Conservation (phyloP, 768 basidiomycete species). For the Stropharia rugosoannulata region DNA sequence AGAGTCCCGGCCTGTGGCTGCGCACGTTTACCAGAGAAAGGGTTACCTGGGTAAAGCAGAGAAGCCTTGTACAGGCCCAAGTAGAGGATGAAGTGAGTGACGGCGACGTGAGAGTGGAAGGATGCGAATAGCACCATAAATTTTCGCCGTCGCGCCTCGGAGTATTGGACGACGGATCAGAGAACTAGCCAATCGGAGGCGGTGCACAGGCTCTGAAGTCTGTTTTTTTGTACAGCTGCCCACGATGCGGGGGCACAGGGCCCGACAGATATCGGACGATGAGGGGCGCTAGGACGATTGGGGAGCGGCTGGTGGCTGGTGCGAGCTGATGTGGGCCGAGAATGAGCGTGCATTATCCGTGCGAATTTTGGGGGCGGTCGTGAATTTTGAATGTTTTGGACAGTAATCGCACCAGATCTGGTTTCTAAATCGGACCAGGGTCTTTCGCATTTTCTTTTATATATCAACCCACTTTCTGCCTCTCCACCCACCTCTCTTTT, state of each 20-base stretch:
- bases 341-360: slow-evolving; percentile 17
- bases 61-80: neutral
- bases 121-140: neutral
- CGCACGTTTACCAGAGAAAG: neutral
- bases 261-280: neutral
- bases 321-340: slow-evolving; percentile 18
- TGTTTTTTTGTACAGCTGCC: neutral
- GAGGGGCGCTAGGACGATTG: neutral
- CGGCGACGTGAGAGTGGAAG: neutral
- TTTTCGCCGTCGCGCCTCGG: neutral
- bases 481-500: slow-evolving; percentile 9
- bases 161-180: neutral
- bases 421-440: slow-evolving; percentile 22
- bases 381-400: slow-evolving; percentile 26
- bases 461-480: slow-evolving; percentile 17
- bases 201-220: neutral
- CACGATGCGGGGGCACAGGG: neutral
- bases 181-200: neutral
- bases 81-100: neutral
- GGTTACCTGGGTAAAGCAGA: neutral
- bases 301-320: neutral
- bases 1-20: neutral
- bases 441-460: slow-evolving; percentile 21
- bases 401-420: slow-evolving; percentile 17
- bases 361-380: slow-evolving; percentile 24